These are phyloP conservation scores for Acer yangbiense DNA, from an alignment of 345 rosid genomes.

Conservation along the genomic window DNA sequence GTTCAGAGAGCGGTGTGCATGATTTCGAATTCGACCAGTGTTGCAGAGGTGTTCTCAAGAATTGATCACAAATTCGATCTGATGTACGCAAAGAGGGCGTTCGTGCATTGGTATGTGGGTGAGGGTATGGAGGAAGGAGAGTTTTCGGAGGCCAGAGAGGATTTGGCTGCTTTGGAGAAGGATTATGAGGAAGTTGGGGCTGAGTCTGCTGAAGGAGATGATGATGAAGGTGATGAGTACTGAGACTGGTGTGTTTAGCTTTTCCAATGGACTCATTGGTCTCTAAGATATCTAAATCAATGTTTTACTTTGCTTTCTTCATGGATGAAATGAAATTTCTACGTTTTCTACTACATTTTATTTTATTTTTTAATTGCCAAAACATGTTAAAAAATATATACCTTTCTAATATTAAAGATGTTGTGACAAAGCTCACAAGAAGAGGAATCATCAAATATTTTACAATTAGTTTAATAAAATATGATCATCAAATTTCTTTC, in stretches of 20 bases:
- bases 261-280: conserved; percentile 36
- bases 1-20: conserved; percentile 30
- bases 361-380: too few relatives aligned
- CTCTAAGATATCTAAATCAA: neutral
- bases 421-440: too few relatives aligned
- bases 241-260: neutral
- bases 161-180: conserved; percentile 23
- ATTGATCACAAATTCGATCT: conserved; percentile 29
- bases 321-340: neutral
- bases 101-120: conserved; percentile 31
- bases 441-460: too few relatives aligned
- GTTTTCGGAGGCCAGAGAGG: conserved; percentile 28
- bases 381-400: too few relatives aligned
- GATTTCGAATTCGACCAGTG: conserved; percentile 30
- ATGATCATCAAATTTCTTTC: too few relatives aligned
- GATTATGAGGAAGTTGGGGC: conserved; percentile 31
- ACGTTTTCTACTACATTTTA: neutral
- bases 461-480: too few relatives aligned
- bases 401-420: too few relatives aligned
- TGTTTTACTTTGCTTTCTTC: neutral
- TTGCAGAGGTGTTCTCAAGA: conserved; percentile 26
- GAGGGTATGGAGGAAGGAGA: conserved; percentile 34
- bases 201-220: conserved; percentile 26
- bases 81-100: conserved; percentile 28
- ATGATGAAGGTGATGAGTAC: conserved; percentile 27